Evolutionary conservation across 2,329 filamentous ascomycete species (phyloP), one percentile per base, ranked within the genome.

Genomic region (Diaporthe longicolla): DNA sequence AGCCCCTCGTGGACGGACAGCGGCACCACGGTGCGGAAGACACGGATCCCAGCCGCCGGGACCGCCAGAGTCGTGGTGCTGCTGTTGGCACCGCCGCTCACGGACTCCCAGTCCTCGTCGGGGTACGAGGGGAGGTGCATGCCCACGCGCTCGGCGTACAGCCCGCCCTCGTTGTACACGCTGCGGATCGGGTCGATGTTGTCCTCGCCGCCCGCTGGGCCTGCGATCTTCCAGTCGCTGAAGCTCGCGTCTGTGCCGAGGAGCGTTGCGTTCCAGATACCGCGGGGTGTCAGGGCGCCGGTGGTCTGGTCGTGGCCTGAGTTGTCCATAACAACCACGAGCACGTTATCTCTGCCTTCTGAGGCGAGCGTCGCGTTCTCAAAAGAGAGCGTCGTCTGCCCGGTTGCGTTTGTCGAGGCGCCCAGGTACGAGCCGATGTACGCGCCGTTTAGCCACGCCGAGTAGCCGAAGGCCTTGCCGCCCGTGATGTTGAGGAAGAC

Each of bases 291-390:
- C 5, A 85, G 82, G 7, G 87, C 87, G 0, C 82, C 84, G 1
- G 83, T 83, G 0, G 85, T 86, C 35, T 89, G 84, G 66, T 91
- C 89, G 77, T 92, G 89, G 13, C 90, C 90, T 24, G 88, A 89
- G 81, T 91, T 87, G 77, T 92, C 88, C 80, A 90, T 87, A 32
- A 91, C 82, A 4, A 91, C 81, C n/a, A 90, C 84, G 8, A 91
- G 82, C 2, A 87, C 79, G 72, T 90, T 89, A 0, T 84, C 80
- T 6, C 5, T 52, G 0, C 77, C 79, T 0, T 82, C 81, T 0
- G 80, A 76, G 52, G 81, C 80, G 0, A 89, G 76, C 2, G 85
- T 87, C 3, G 83, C 84, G 63, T 89, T 88, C 55, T 82, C 79
- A 78, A 92, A 90, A 0, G 86, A 85, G 26, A 91, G 83, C 0